Base-by-base conservation (phyloP, 129 eudicot genomes). In the Erigeron canadensis region DNA sequence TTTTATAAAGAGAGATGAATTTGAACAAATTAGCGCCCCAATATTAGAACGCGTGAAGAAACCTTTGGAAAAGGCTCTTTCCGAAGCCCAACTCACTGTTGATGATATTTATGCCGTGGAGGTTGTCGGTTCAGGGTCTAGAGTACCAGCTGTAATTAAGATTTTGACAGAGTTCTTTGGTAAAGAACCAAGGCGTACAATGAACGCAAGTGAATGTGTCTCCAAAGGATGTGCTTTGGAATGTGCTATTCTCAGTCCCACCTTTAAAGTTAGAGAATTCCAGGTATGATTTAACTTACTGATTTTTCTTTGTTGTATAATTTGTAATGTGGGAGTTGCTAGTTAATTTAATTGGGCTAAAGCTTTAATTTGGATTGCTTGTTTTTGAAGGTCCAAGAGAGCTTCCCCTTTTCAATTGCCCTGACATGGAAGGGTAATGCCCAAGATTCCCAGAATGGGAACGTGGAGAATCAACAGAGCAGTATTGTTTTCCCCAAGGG, bases 171-270 rank as follows among this genome's bases (percentile, higher is more conserved):
- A 94, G 63, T 94, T 85, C 71, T 94, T 94, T 23, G 91, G 93
- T 21, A 94, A 94, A 81, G 98, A 94, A 73, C 98, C 98, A 1
- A 83, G 96, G 74, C 92, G 98, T 8, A 94, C 96, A 59, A 94
- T 87, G 98, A 94, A 94, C 43, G 96, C 98, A 1, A 94, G 97
- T 71, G 98, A 94, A 65, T 93, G 96, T 68, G 96, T 93, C 38
- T 86, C 98, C 3, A 93, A 89, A 78, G 98, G 98, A 2, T 77
- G 91, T 75, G 98, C 96, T 38, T 76, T 93, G 18, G 79, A 93
- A 55, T 93, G 98, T 42, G 98, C 98, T 39, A 89, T 87, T 80
- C 88, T 93, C 4, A 89, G 96, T 56, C 98, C 98, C 7, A 87
- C 95, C 7, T 93, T 93, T 56, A 89, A 93, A 89, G 98, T 93